A percentile compares a stretch with the other conserved stretches of the same genome.
Conservation (phyloP, 306 rosid genomes). For the Cucumis melo region DNA sequence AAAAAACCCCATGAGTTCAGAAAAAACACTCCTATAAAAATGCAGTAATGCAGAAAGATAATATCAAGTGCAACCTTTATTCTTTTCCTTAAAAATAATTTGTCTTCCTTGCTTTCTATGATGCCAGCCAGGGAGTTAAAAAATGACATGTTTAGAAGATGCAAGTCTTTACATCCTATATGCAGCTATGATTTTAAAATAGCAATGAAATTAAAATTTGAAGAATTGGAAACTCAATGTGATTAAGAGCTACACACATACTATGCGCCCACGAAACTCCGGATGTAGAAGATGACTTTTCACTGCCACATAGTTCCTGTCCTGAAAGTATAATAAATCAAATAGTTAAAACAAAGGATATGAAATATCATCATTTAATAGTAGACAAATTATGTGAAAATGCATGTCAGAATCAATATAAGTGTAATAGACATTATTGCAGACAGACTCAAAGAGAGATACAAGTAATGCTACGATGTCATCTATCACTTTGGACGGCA, state of each 20-base stretch:
- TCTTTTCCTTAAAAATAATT: not conserved
- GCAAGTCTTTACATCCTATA: not conserved
- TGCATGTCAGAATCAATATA: not conserved
- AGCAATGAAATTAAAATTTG: not conserved
- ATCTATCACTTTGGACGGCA: not conserved
- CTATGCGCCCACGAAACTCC: conserved; percentile 99
- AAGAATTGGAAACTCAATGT: not conserved
- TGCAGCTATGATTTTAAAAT: not conserved
- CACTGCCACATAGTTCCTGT: conserved; percentile 61
- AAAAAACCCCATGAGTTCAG: not conserved
- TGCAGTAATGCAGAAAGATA: not conserved
- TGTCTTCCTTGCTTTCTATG: not conserved
- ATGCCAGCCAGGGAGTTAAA: not conserved
- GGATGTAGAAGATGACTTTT: conserved; percentile 75
- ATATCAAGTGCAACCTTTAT: not conserved
- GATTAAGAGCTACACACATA: conserved; percentile 18
- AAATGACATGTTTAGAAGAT: not conserved
- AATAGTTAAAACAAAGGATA: not conserved
- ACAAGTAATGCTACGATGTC: not conserved
- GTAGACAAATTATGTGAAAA: not conserved
- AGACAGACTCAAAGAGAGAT: not conserved
- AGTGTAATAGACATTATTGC: not conserved
- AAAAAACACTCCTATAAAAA: not conserved
- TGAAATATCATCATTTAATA: not conserved
- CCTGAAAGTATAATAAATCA: conserved; percentile 36